Conservation (phyloP, 495 filamentous ascomycete species). For the Penicillium angulare region DNA sequence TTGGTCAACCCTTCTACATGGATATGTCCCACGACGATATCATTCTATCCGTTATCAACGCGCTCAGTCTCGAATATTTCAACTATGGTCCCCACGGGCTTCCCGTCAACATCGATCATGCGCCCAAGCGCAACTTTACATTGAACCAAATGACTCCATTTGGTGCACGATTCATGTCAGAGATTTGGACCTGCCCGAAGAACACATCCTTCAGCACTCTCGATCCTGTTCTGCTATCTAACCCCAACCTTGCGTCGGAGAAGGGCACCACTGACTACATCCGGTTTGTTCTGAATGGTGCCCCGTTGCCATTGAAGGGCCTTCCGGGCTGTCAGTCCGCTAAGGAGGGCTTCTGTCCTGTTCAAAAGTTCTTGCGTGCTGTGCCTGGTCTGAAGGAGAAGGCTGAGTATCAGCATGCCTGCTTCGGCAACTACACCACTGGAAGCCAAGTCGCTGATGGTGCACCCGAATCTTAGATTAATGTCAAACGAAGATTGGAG, state of each 20-base stretch:
- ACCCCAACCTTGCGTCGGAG: constrained; percentile 20
- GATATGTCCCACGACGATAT: constrained; percentile 43
- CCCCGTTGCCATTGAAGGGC: constrained; percentile 28
- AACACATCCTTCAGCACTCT: constrained; percentile 18
- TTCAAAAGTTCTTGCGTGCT: constrained; percentile 20
- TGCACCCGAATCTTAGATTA: background rate
- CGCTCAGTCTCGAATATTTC: constrained; percentile 49
- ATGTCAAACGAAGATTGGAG: too few relatives aligned
- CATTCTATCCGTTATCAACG: constrained; percentile 44
- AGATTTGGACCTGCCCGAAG: constrained; percentile 44
- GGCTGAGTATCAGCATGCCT: constrained; percentile 30
- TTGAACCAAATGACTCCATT: constrained; percentile 52
- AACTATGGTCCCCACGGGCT: constrained; percentile 41
- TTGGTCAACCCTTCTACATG: constrained; percentile 52
- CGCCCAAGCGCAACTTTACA: constrained; percentile 18
- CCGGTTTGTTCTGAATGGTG: constrained; percentile 31
- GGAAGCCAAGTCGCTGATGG: background rate
- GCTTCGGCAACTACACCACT: constrained; percentile 24
- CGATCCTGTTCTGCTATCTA: constrained; percentile 20
- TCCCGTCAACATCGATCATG: constrained; percentile 48
- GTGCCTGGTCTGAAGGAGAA: constrained; percentile 20
- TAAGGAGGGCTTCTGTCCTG: constrained; percentile 27
- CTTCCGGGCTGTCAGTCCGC: constrained; percentile 17
- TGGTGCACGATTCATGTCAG: constrained; percentile 59
- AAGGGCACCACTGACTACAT: constrained; percentile 24